Evolutionary conservation across 2,329 filamentous ascomycete species (phyloP).

Genomic region (Atkinsonella texensis): DNA sequence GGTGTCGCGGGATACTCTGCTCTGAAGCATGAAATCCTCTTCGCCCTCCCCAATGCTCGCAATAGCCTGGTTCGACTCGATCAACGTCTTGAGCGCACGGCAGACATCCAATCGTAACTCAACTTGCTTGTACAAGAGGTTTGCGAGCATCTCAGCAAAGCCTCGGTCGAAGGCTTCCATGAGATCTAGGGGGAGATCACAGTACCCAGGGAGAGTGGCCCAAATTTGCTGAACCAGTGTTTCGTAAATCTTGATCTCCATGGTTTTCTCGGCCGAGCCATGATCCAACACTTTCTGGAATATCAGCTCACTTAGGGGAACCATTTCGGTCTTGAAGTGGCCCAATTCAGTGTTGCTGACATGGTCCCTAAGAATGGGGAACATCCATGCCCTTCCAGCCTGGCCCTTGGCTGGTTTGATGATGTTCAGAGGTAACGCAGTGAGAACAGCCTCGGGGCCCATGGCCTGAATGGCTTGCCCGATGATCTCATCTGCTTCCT

Average conservation of each 20-base stretch:
- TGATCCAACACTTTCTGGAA: conserved; percentile 83
- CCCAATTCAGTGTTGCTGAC: conserved; percentile 77
- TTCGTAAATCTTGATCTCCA: conserved; percentile 96
- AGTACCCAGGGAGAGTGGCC: conserved; percentile 89
- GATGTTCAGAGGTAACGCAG: conserved; percentile 77
- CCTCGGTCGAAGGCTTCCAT: conserved; percentile 65
- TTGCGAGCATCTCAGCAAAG: conserved; percentile 84
- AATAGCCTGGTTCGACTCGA: conserved; percentile 85
- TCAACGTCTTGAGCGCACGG: conserved; percentile 69
- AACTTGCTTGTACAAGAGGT: conserved; percentile 83
- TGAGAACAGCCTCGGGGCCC: conserved; percentile 75
- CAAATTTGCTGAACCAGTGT: conserved; percentile 92
- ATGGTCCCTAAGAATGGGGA: conserved; percentile 81
- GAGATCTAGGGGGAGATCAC: conserved; percentile 77
- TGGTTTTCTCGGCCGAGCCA: conserved; percentile 72
- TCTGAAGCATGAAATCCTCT: conserved; percentile 65
- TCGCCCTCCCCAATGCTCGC: conserved; percentile 53
- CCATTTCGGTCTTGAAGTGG: conserved; percentile 77
- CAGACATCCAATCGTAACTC: conserved; percentile 82
- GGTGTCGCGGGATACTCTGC: conserved; percentile 60
- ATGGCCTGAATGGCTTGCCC: conserved; percentile 80
- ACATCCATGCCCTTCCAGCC: conserved; percentile 83
- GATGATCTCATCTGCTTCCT: conserved; percentile 84
- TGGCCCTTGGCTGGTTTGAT: conserved; percentile 63
- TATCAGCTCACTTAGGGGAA: conserved; percentile 80